Evolutionary conservation across 1,139 yeast genomes (phyloP).

Genomic region (Arxiozyma telluris): DNA sequence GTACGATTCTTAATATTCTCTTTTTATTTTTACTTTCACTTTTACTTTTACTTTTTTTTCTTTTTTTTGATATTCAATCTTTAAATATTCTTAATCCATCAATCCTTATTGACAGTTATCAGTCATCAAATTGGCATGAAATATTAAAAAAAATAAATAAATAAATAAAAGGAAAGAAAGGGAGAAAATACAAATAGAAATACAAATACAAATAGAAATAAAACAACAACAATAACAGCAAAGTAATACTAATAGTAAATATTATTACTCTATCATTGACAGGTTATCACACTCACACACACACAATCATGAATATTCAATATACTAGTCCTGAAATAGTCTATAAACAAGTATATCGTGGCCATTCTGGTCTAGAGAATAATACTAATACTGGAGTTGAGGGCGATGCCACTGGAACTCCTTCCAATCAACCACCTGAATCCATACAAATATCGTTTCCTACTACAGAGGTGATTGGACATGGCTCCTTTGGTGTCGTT

Average conservation of each 20-base stretch:
- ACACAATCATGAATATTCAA: constrained; percentile 8
- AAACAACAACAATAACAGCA: too few species aligned
- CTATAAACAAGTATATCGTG: constrained; percentile 25
- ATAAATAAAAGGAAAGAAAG: too few species aligned
- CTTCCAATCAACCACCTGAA: constrained; percentile 5
- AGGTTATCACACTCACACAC: too few species aligned
- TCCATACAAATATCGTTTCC: constrained; percentile 32
- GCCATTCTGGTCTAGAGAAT: constrained; percentile 13
- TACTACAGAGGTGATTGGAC: constrained; percentile 69
- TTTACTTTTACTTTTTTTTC: background rate
- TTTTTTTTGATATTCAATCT: background rate
- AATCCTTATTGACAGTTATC: too few species aligned
- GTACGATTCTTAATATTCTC: background rate
- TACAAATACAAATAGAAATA: too few species aligned
- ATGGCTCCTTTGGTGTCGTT: constrained; percentile 95
- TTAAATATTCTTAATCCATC: background rate
- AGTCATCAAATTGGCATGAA: background rate
- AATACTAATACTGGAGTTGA: constrained; percentile 1
- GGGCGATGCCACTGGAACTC: background rate
- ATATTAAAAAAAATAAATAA: too few species aligned
- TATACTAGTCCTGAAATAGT: constrained; percentile 19
- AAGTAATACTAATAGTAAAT: background rate
- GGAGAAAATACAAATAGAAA: too few species aligned
- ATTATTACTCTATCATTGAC: background rate
- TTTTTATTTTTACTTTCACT: background rate